Conservation (phyloP, 2,329 filamentous ascomycete genomes). For the Cladophialophora chaetospira region DNA sequence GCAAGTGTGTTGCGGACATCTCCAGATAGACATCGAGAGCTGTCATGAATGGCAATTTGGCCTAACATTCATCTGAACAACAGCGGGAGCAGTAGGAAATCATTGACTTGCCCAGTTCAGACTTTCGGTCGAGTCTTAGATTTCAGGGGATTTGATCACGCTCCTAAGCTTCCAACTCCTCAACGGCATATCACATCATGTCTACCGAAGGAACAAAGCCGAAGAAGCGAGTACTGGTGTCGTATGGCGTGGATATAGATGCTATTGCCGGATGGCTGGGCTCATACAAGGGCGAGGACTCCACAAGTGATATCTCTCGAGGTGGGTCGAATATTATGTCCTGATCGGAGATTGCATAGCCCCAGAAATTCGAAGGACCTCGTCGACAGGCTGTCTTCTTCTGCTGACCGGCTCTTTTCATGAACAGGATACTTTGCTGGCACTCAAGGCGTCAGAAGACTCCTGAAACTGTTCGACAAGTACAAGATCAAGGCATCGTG, state of each 20-base stretch:
- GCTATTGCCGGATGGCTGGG: constrained; percentile 75
- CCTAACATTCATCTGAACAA: no score
- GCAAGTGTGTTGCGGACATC: constrained; percentile 7
- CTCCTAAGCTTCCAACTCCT: not conserved
- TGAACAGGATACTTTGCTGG: constrained; percentile 62
- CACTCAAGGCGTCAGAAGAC: constrained; percentile 65
- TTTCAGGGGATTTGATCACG: not conserved
- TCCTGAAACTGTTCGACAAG: constrained; percentile 71
- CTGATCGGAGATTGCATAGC: not conserved
- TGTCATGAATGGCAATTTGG: no score
- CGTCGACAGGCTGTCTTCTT: no score
- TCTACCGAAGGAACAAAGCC: constrained; percentile 17
- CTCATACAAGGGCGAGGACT: constrained; percentile 73
- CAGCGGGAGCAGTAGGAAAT: no score
- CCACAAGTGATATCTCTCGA: constrained; percentile 69
- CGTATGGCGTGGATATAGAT: constrained; percentile 73
- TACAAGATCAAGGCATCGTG: constrained; percentile 71
- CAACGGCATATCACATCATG: not conserved
- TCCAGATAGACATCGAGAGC: not conserved
- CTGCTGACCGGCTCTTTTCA: not conserved
- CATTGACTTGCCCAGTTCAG: no score
- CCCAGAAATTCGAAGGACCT: no score
- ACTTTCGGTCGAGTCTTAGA: not conserved
- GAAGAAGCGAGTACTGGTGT: constrained; percentile 56
- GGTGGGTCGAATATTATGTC: constrained; percentile 45